Evolutionary conservation across 2,329 filamentous ascomycete genomes (phyloP), one percentile per base, ranked within the genome.

Genomic region (Sordariomycetes sp.): DNA sequence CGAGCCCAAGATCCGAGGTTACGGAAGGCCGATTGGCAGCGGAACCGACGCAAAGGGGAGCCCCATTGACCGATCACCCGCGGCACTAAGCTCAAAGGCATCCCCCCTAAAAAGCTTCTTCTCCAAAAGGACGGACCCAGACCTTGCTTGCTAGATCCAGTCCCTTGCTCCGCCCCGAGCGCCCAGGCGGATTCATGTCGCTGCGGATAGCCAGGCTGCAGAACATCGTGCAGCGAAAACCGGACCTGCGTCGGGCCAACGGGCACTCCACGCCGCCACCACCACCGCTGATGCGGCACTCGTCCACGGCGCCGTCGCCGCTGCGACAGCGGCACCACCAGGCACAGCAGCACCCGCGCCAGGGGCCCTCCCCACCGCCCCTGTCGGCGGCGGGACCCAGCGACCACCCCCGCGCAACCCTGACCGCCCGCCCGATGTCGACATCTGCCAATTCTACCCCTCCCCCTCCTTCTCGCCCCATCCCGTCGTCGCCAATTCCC

Each of bases 391-490:
- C 10, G 8, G 39, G 6, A 7, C 28, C 42, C 32, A 8, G 42
- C 17, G 45, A 51, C 54, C 54, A 28, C 52, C 42, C 28, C 54
- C 22, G 42, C 25, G 24, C 54, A 36, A 52, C 45, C 48, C 32
- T 52, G 55, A 52, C 55, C n/a, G 48, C 45, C 55, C 55, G 48
- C 36, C 55, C 55, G 10, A 52, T 56, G 45, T 52, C 55, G 32
- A 56, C 48, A 48, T 56, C 55, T 39, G 55, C 42, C 55, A 56
- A 36, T 36, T 35, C 55, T 56, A 56, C 55, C 55, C 55, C 55
- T 56, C 55, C 54, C 25, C 36, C 36, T 34, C 53, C 54, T 45
- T 25, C 54, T 32, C 45, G 25, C 54, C 28, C 54, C 15, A 42
- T 51, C n/a, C 24, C 28, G n/a, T 36, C 28, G n/a, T 35, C 54